Evolutionary conservation across 2,329 filamentous ascomycete species (phyloP), one percentile per base, ranked within the genome.

Genomic region (Emmonsiellopsis sp.): DNA sequence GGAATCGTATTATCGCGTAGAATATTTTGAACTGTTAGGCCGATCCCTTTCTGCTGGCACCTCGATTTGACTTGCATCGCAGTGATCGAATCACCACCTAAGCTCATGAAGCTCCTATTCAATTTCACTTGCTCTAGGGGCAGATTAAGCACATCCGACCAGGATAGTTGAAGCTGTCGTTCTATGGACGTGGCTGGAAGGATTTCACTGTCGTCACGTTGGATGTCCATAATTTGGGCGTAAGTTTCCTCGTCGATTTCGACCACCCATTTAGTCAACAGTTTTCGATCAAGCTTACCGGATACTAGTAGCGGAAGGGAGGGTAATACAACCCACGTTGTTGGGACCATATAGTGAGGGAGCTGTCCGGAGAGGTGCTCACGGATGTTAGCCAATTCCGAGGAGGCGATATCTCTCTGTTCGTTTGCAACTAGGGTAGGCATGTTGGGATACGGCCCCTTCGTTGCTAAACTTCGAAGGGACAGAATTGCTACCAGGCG

Each of bases 271-370:
- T 38, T 38, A 20, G 50, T 38, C 11, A 59, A 15, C 6, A 51
- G 15, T 13, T 35, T 26, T 15, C 54, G 26, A 50, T 59, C 48
- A 11, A 54, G 38, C 43, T 59, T 59, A 3, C 52, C 50, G 15
- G 51, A 54, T 7, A 41, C 32, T n/a, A 46, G 38, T 15, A 55
- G 31, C 7, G 57, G 57, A 30, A 59, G 20, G 8, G 53, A 53
- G 38, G 54, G 7, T 7, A 57, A 10, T 9, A 45, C 13, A 38
- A 57, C 9, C 55, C 55, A 59, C 2, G 44, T 40, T 7, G 53
- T 42, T 1, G 57, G 57, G 11, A 57, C 45, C 57, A 59, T 59
- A 42, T 59, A 59, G 15, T 20, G 16, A 16, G 57, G 55, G 9
- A 59, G 37, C 15, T 37, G 6, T 15, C 15, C 7, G 10, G 45